Percentiles rank a stretch among this genome's conserved stretches.
Conservation (phyloP, 2,329 filamentous ascomycete species). For the Saccharata proteae region DNA sequence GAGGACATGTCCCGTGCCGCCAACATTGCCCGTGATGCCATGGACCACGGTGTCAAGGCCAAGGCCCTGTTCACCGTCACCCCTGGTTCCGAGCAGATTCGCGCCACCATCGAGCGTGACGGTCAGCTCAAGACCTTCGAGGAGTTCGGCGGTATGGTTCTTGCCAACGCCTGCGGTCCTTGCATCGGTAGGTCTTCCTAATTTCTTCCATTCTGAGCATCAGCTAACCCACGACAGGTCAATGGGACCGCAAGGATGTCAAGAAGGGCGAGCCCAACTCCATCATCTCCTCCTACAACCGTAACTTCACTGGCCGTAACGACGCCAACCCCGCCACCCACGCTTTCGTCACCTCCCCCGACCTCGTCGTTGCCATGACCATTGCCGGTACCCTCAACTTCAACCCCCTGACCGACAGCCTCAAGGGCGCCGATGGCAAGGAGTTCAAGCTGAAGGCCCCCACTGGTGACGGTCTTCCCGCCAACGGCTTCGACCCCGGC, state of each 20-base stretch:
- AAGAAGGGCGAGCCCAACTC: slow-evolving; percentile 94
- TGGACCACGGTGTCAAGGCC: slow-evolving; percentile 85
- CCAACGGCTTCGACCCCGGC: slow-evolving; percentile 76
- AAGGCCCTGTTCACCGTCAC: slow-evolving; percentile 92
- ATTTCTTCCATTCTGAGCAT: slow-evolving; percentile 4
- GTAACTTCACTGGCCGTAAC: slow-evolving; percentile 98
- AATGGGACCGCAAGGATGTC: slow-evolving; percentile 90
- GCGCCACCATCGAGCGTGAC: slow-evolving; percentile 82
- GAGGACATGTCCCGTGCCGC: slow-evolving; percentile 91
- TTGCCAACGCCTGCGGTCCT: slow-evolving; percentile 79
- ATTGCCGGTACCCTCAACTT: slow-evolving; percentile 79
- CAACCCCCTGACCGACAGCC: slow-evolving; percentile 84
- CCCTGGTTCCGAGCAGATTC: slow-evolving; percentile 92
- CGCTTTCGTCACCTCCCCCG: slow-evolving; percentile 84
- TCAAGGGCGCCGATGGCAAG: slow-evolving; percentile 93
- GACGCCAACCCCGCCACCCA: slow-evolving; percentile 91
- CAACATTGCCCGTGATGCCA: slow-evolving; percentile 80
- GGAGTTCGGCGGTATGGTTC: slow-evolving; percentile 86
- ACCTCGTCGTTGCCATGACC: slow-evolving; percentile 76
- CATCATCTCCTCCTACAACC: slow-evolving; percentile 98
- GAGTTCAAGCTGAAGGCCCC: slow-evolving; percentile 82
- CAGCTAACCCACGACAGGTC: slow-evolving; percentile 27
- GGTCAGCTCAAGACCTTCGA: slow-evolving; percentile 90
- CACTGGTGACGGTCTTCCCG: slow-evolving; percentile 68
- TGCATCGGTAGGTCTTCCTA: slow-evolving; percentile 40